phyloP scores from a whole-genome alignment of 192 early-diverging fungal genomes.

The Coemansia sp. region DNA sequence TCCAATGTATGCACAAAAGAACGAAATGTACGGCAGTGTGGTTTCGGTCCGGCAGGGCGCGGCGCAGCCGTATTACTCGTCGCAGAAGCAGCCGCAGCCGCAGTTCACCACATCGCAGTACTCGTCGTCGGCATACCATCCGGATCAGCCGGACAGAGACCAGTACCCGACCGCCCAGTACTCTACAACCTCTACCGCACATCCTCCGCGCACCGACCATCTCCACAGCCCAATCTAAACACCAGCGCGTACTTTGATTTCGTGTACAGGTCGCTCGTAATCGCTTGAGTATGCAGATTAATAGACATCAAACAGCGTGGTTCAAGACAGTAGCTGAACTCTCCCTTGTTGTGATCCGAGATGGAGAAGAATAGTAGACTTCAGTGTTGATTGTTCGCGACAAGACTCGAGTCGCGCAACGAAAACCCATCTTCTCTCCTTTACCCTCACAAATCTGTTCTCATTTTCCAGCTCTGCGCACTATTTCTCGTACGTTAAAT shows the following conservation, averaged over 20 bases:
- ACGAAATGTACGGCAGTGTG: slow-evolving; percentile 24
- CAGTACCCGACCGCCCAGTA: slow-evolving; percentile 18
- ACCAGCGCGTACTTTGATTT: neutral
- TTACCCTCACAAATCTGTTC: neutral
- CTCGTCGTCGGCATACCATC: neutral
- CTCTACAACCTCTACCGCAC: slow-evolving; percentile 1
- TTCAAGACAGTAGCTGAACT: neutral
- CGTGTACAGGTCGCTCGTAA: no score
- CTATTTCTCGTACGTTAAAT: no score
- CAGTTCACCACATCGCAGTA: slow-evolving; percentile 19
- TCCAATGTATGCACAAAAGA: slow-evolving; percentile 19
- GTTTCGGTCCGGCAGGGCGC: slow-evolving; percentile 9
- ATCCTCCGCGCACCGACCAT: slow-evolving; percentile 13
- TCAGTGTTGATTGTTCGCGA: neutral
- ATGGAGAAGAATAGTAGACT: slow-evolving; percentile 12
- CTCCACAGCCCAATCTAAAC: slow-evolving; percentile 28
- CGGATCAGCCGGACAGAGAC: neutral
- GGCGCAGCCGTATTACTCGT: slow-evolving; percentile 11
- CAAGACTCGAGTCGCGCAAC: neutral
- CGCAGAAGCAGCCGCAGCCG: slow-evolving; percentile 2
- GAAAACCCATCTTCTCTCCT: neutral
- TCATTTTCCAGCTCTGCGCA: neutral
- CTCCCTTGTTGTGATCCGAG: neutral
- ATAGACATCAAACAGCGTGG: neutral
- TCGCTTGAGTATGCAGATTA: neutral